Base-by-base conservation (phyloP, 225 moss, liverwort and hornwort species). In the Takakia lepidozioides region DNA sequence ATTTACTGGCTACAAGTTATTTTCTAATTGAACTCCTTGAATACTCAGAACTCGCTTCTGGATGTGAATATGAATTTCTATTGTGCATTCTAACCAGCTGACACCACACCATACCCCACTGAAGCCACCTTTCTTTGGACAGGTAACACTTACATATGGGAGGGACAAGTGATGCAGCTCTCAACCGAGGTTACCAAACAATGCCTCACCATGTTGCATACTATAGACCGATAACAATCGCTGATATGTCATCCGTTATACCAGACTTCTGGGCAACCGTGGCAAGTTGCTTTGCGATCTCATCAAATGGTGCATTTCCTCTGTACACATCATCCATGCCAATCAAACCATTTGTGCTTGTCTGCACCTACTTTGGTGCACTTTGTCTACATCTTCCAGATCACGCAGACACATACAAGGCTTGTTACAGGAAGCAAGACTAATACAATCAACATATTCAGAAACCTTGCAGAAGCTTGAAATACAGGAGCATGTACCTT, bases 211-310 rank as follows among this genome's bases (percentile, higher is more conserved):
- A 23, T 25, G 19, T 14, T 15, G 45, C 9, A 22, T 3, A 25
- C 32, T 53, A 80, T 25, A 80, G 67, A 50, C 60, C 56, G 25
- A 80, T 61, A n/a, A 74, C 40, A 38, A 80, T 64, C 20, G 74
- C 74, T 4, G 74, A 74, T 51, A 80, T 13, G 58, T 80, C 79
- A 16, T 80, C 79, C 2, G 70, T 74, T 23, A 80, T 64, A 23
- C 74, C 79, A 28, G 48, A 67, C 20, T 67, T 67, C 27, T 50
- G 30, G 1, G 70, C 79, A 17, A 43, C 51, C 54, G 70, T 68
- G 53, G 74, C 62, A 11, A 80, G 8, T 19, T 51, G 47, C 64
- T 67, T 60, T 63, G 73, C 28, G 52, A 40, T 20, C 0, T 70
- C 74, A 52, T 70, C 79, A 20, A 57, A 38, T 42, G 70, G 39